Evolutionary conservation across 2,329 filamentous ascomycete genomes (phyloP).

Genomic region (Botrytis sinoallii): DNA sequence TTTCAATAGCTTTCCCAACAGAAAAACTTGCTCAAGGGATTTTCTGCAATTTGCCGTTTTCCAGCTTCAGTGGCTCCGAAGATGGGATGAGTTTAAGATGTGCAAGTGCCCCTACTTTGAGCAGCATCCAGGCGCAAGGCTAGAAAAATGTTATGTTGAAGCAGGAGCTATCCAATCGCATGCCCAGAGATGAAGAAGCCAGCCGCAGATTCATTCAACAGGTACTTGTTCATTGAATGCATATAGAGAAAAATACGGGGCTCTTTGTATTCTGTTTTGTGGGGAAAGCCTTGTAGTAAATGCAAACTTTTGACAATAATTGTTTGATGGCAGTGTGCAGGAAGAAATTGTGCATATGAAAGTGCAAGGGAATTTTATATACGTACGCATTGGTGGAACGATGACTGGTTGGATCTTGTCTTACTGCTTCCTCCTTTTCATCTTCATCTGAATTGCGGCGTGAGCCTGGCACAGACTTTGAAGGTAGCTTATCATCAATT

Average conservation of each 20-base stretch:
- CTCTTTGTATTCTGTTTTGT: background rate
- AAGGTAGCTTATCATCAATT: constrained; percentile 66
- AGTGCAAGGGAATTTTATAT: background rate
- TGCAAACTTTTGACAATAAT: background rate
- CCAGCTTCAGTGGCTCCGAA: background rate
- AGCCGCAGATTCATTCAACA: background rate
- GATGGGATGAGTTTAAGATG: background rate
- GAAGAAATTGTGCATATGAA: background rate
- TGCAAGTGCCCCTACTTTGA: constrained; percentile 13
- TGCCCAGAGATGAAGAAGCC: background rate
- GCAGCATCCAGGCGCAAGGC: background rate
- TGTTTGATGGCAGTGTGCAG: background rate
- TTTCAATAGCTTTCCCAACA: background rate
- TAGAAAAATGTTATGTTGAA: background rate
- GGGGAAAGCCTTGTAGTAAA: background rate
- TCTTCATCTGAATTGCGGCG: constrained; percentile 89
- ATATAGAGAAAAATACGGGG: background rate
- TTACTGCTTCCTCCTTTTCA: constrained; percentile 74
- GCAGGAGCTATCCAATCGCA: background rate
- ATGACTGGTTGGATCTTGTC: constrained; percentile 67
- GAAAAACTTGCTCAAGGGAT: background rate
- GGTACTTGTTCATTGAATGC: background rate
- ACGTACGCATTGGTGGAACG: constrained; percentile 79
- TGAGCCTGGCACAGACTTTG: constrained; percentile 81
- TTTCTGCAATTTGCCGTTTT: background rate